Evolutionary conservation across 2,329 filamentous ascomycete genomes (phyloP).

Genomic region (Fragosphaeria purpurea): DNA sequence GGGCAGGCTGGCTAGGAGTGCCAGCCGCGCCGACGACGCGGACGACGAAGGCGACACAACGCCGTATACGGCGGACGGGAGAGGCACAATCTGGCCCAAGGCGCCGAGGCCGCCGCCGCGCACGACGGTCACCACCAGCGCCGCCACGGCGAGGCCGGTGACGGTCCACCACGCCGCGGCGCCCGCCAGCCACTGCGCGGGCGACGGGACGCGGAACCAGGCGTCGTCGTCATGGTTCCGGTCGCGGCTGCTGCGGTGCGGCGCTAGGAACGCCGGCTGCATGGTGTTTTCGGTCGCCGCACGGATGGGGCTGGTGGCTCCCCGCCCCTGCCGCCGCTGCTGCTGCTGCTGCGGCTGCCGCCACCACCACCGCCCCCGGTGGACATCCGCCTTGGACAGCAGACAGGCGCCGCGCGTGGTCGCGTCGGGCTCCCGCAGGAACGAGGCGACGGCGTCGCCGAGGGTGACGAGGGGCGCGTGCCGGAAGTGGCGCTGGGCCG

Average conservation of each 20-base stretch:
- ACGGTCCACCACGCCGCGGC: conserved; percentile 28
- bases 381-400: conserved; percentile 36
- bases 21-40: conserved; percentile 18
- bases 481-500: conserved; percentile 17
- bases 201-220: conserved; percentile 36
- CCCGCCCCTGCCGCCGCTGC: no score
- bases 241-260: conserved; percentile 15
- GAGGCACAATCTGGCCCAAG: conserved; percentile 28
- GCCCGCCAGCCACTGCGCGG: conserved; percentile 32
- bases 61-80: conserved; percentile 21
- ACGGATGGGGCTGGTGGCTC: no score
- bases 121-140: conserved; percentile 26
- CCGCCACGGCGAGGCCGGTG: conserved; percentile 27
- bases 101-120: conserved; percentile 21
- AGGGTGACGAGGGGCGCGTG: conserved; percentile 38
- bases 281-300: conserved; percentile 3
- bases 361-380: conserved; percentile 34
- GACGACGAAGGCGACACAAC: conserved; percentile 12
- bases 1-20: conserved; percentile 34
- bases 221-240: conserved; percentile 27
- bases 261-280: conserved; percentile 5
- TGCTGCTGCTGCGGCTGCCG: no score
- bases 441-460: conserved; percentile 41
- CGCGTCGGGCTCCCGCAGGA: conserved; percentile 34
- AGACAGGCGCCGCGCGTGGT: conserved; percentile 32